Conservation (phyloP, 768 basidiomycete species). For the Sarcodon aspratus region DNA sequence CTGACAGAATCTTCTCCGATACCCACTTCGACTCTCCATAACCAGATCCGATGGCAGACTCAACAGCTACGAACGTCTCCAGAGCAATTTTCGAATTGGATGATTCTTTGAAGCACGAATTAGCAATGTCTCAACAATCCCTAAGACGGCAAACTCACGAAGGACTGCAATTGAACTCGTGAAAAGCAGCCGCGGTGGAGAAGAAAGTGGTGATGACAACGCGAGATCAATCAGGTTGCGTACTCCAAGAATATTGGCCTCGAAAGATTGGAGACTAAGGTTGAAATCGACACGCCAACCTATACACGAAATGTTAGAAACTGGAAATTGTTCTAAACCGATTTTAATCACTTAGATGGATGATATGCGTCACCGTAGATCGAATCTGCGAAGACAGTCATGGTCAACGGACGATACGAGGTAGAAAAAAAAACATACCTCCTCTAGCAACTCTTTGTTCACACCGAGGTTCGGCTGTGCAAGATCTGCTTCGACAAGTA, state of each 20-base stretch:
- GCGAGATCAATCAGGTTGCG: conserved; percentile 15
- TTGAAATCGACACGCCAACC: conserved; percentile 34
- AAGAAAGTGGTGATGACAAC: conserved; percentile 5
- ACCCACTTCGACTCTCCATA: conserved; percentile 22
- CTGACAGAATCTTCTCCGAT: conserved; percentile 17
- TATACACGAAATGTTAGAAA: background rate
- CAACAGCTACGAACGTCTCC: no score
- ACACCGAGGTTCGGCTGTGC: conserved; percentile 9
- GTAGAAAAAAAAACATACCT: conserved; percentile 4
- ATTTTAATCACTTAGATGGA: background rate
- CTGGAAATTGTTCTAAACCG: background rate
- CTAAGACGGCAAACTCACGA: conserved; percentile 4
- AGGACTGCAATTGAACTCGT: conserved; percentile 14
- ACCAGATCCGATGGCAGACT: conserved; percentile 10
- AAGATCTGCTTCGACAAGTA: conserved; percentile 11
- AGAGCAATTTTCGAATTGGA: background rate
- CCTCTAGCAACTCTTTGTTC: conserved; percentile 2
- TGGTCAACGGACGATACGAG: background rate
- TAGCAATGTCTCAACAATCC: conserved; percentile 2
- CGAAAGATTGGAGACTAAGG: conserved; percentile 23
- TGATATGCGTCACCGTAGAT: background rate
- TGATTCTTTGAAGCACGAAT: background rate
- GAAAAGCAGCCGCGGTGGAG: conserved; percentile 11
- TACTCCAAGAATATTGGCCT: conserved; percentile 21
- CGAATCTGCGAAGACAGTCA: background rate